Conservation (phyloP, 1,139 yeast species). For the Casaregolazyma lundiana region DNA sequence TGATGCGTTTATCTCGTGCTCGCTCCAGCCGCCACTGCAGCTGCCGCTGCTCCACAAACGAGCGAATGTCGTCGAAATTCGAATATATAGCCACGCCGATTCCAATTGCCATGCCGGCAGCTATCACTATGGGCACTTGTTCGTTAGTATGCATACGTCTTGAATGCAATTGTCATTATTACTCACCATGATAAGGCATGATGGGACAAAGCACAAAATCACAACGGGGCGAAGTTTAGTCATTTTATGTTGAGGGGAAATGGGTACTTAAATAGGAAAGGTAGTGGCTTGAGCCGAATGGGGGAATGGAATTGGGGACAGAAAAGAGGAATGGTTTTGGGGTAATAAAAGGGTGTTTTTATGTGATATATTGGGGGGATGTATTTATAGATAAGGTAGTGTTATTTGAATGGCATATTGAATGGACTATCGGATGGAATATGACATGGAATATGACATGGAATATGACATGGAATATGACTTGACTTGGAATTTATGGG, state of each 20-base stretch:
- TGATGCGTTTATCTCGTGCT: conserved; percentile 12
- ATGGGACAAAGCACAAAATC: not conserved
- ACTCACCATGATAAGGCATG: conserved; percentile 23
- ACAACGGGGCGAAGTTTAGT: not conserved
- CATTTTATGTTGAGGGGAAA: not conserved
- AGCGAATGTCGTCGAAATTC: conserved; percentile 25
- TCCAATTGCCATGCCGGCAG: conserved; percentile 27
- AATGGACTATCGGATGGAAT: too few species aligned
- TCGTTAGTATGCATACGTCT: not conserved
- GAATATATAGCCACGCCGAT: conserved; percentile 24
- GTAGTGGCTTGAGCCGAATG: too few species aligned
- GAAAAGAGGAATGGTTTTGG: too few species aligned
- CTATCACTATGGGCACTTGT: conserved; percentile 23
- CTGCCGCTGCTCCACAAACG: conserved; percentile 19
- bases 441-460: too few species aligned
- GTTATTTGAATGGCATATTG: too few species aligned
- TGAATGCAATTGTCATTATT: not conserved
- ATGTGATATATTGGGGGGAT: too few species aligned
- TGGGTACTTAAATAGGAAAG: not conserved
- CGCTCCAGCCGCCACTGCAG: conserved; percentile 19
- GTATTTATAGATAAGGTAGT: too few species aligned
- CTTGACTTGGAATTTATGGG: too few species aligned
- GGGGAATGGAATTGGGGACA: too few species aligned
- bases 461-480: too few species aligned
- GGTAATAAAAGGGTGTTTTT: too few species aligned